A percentile compares a stretch with the other conserved stretches of the same genome.
Evolutionary conservation across 1,284 basidiomycete genomes (phyloP).

Genomic region (Trichosporon asahii): DNA sequence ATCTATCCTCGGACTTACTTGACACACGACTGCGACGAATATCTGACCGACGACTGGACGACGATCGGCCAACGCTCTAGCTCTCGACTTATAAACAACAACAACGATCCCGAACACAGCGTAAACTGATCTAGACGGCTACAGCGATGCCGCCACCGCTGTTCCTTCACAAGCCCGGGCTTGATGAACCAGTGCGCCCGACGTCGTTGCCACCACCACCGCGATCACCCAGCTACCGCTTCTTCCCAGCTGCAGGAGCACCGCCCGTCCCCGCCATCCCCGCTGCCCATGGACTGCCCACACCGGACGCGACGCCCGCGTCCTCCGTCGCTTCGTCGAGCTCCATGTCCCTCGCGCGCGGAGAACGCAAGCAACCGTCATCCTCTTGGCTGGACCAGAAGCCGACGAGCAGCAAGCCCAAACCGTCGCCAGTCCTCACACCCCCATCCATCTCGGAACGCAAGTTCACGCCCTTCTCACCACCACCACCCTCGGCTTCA

Average conservation of each 20-base stretch:
- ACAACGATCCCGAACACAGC: no score
- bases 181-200: neutral
- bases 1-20: neutral
- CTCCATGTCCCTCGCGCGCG: neutral
- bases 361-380: neutral
- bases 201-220: neutral
- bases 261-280: neutral
- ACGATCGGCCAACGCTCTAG: no score
- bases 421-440: neutral
- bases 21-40: no score
- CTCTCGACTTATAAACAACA: no score
- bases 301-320: neutral
- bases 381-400: neutral
- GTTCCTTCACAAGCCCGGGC: neutral
- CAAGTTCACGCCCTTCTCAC: neutral
- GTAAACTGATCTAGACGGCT: neutral
- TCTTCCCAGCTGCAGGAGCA: neutral
- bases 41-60: no score
- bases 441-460: neutral
- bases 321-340: neutral
- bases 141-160: conserved; percentile 2
- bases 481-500: no score
- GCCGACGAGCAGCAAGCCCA: neutral
- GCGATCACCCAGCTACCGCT: neutral
- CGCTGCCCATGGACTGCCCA: neutral